Conservation (phyloP, 2,329 filamentous ascomycete genomes). For the Colletotrichum spinosum region DNA sequence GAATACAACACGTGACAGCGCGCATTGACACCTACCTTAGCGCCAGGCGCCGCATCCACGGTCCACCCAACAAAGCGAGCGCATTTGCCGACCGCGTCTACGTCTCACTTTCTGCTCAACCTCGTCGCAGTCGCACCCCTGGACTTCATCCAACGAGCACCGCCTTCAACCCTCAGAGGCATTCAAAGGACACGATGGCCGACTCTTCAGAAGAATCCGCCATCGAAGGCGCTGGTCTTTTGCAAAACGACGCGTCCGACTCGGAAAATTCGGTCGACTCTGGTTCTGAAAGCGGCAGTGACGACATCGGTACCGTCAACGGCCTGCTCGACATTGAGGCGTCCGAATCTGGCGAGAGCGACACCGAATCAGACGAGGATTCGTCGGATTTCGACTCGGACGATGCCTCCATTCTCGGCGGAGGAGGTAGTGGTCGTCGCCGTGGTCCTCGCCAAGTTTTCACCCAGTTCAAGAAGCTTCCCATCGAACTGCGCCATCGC, state of each 20-base stretch:
- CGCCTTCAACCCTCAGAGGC: background rate
- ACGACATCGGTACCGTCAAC: background rate
- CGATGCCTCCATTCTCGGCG: slow-evolving; percentile 19
- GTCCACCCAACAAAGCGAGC: no score
- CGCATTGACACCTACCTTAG: no score
- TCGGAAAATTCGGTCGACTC: slow-evolving; percentile 18
- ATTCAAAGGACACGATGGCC: slow-evolving; percentile 3
- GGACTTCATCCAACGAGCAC: background rate
- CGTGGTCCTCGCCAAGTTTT: slow-evolving; percentile 34
- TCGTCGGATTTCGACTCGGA: slow-evolving; percentile 39
- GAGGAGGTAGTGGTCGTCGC: background rate
- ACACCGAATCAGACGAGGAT: slow-evolving; percentile 45
- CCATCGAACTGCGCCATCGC: slow-evolving; percentile 47
- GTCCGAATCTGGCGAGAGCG: slow-evolving; percentile 30
- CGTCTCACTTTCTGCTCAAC: background rate
- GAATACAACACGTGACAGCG: no score
- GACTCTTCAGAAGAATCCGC: slow-evolving; percentile 32
- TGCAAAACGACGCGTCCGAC: slow-evolving; percentile 32
- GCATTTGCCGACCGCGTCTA: background rate
- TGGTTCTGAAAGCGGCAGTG: slow-evolving; percentile 5
- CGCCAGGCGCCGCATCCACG: no score
- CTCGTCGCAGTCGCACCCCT: background rate
- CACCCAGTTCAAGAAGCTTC: slow-evolving; percentile 44
- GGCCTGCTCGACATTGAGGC: slow-evolving; percentile 34
- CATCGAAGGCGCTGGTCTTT: slow-evolving; percentile 24